Conservation (phyloP, 139 green algal species). For the Chlorella sp. region DNA sequence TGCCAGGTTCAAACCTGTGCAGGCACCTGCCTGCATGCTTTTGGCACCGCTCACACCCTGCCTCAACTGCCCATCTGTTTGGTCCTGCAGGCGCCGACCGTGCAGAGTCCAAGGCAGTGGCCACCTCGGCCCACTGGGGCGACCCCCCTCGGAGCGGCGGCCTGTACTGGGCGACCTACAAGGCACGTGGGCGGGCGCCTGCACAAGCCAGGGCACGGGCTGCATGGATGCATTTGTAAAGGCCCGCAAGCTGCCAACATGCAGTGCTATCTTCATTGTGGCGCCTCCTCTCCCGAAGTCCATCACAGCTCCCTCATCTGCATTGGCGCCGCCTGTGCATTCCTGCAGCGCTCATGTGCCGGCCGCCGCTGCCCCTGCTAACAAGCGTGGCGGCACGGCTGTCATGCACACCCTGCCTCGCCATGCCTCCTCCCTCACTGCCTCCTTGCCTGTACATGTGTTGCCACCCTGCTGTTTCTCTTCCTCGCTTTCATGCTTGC, state of each 20-base stretch:
- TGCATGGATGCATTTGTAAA: neutral
- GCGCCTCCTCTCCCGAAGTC: neutral
- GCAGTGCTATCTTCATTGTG: neutral
- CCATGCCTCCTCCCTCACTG: too few relatives aligned
- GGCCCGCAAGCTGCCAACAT: neutral
- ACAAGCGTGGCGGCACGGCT: too few relatives aligned
- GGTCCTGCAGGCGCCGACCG: neutral
- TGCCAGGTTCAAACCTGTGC: too few relatives aligned
- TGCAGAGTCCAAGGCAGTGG: neutral
- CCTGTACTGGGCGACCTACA: constrained; percentile 1
- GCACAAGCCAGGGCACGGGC: neutral
- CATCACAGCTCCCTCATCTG: neutral
- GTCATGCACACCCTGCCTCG: neutral
- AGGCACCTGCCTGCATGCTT: too few relatives aligned
- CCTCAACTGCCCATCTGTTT: too few relatives aligned
- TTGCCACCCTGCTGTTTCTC: neutral
- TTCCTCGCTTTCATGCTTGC: too few relatives aligned
- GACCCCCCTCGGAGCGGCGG: neutral
- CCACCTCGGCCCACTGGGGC: neutral
- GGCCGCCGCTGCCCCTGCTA: neutral
- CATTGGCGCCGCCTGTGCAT: neutral
- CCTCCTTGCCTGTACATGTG: neutral
- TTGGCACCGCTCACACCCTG: too few relatives aligned
- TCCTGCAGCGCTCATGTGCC: neutral
- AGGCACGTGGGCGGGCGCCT: neutral